Base-by-base conservation (phyloP, 2,329 filamentous ascomycete species). In the Sclerotinia sclerotiorum region DNA sequence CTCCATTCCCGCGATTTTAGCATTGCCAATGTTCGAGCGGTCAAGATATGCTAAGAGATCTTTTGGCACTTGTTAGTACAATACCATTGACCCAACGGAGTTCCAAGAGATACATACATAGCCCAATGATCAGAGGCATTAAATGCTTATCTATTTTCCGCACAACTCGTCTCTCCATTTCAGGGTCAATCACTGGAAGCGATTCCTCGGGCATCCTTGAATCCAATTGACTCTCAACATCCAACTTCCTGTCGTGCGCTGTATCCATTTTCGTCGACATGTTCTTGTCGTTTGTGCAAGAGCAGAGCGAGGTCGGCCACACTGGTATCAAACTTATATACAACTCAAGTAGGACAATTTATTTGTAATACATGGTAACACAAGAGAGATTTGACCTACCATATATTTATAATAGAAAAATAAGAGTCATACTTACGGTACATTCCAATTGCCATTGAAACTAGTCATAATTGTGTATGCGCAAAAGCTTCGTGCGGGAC, bases 131-230 rank as follows among this genome's bases (percentile, higher is more conserved):
- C 5, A 74, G 51, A 44, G 71, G 71, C n/a, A 89, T 85, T 35
- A 90, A 79, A 68, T 81, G 81, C 64, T 81, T 81, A 76, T 90
- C 88, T 70, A 90, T 81, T 76, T 85, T 88, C 73, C 79, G 82
- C 52, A 87, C 77, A n/a, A 89, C 82, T 48, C 78, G 76, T 42
- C 75, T 79, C 73, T 88, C 87, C 74, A 72, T 67, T 52, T 62
- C 69, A 11, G 70, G 51, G 5, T 65, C 63, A 58, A 65, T 57
- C 17, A n/a, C 5, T 6, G 52, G 42, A 35, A 65, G n/a, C 3
- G 63, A 49, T 10, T 10, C 51, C 35, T 48, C 42, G 5, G 5
- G 42, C 29, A 21, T 57, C 13, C 42, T 49, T 1, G 15, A 49
- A 7, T 27, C 21, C 21, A 65, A 35, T 58, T 48, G 63, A 44